These are phyloP conservation scores for Lentinus tigrinus DNA, from an alignment of 768 basidiomycete species.

Conservation along the genomic window DNA sequence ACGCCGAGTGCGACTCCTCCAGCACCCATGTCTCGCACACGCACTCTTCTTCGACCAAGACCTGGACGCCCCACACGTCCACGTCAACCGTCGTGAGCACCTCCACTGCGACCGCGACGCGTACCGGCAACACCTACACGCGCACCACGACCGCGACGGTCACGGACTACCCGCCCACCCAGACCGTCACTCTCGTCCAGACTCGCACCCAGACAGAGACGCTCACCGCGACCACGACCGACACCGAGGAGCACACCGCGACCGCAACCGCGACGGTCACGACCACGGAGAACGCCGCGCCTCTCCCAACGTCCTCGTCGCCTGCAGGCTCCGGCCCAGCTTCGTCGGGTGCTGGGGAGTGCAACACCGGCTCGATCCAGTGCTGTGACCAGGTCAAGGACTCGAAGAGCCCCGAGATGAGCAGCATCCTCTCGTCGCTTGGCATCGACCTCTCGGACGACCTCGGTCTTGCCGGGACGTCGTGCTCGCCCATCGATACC, in stretches of 20 bases:
- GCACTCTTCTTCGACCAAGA: background rate
- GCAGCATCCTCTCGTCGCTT: conserved; percentile 17
- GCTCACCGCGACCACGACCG: background rate
- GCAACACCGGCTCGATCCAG: conserved; percentile 31
- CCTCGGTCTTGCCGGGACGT: conserved; percentile 19
- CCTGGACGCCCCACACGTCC: background rate
- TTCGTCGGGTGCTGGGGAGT: conserved; percentile 15
- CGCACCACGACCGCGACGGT: background rate
- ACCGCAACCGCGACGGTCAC: conserved; percentile 2
- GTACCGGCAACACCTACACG: conserved; percentile 4
- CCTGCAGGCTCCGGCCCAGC: background rate
- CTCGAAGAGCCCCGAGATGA: conserved; percentile 11
- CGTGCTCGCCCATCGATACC: conserved; percentile 19
- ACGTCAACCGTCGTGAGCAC: background rate
- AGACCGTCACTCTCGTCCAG: background rate
- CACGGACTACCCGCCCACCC: background rate
- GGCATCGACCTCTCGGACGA: conserved; percentile 9
- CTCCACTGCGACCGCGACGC: background rate
- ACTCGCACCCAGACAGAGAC: background rate
- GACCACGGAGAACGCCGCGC: background rate
- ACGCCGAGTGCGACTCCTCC: conserved; percentile 2
- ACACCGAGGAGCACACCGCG: background rate
- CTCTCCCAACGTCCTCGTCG: background rate
- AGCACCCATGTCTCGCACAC: background rate
- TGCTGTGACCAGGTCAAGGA: conserved; percentile 31